Base-by-base conservation (phyloP, 352 stramenopile genomes). In the Pythium myriotylum region DNA sequence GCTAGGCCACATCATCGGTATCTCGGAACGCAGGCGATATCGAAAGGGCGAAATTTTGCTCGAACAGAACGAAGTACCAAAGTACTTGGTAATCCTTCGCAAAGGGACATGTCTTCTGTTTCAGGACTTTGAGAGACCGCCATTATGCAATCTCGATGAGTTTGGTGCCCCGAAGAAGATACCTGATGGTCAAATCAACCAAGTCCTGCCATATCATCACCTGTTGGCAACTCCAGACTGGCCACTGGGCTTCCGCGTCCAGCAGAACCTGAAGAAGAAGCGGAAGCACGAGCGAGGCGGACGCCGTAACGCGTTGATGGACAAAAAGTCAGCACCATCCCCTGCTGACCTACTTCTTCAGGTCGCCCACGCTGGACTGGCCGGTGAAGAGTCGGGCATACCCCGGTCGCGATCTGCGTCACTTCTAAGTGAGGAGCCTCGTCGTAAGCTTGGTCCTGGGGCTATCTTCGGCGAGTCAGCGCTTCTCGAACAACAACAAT, bases 1-100 rank as follows among this genome's bases (percentile, higher is more conserved):
- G 20, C 66, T 92, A 12, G 81, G 81, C 17, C 79, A 90, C 39
- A 61, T 90, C 47, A 84, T 90, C n/a, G 83, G 79, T 8, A 87
- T 90, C 35, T 92, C 81, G 23, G 78, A 92, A 59, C 74, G 77
- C 14, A 72, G 82, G 20, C 78, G 81, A 3, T 90, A 88, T 47
- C 79, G 77, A 43, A 88, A 88, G 51, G 81, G 79, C 5, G 79
- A 90, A 35, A 59, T 84, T 8, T 50, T 92, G n/a, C 58, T 92
- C 7, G 65, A 75, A 23, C 83, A 92, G 51, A 86, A 86, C 26
- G 75, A 89, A 3, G 52, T 83, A 24, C 83, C 83, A 1, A 69
- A 67, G 32, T 46, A 76, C 54, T 59, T 89, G 6, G 65, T 77
- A 4, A 77, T 92, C 27, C 59, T 92, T 16, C 82, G 79, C 62